Evolutionary conservation across 164 flowering plant genomes (phyloP), one percentile per base, ranked within the genome.

Genomic region (grape (Vitis vinifera)): DNA sequence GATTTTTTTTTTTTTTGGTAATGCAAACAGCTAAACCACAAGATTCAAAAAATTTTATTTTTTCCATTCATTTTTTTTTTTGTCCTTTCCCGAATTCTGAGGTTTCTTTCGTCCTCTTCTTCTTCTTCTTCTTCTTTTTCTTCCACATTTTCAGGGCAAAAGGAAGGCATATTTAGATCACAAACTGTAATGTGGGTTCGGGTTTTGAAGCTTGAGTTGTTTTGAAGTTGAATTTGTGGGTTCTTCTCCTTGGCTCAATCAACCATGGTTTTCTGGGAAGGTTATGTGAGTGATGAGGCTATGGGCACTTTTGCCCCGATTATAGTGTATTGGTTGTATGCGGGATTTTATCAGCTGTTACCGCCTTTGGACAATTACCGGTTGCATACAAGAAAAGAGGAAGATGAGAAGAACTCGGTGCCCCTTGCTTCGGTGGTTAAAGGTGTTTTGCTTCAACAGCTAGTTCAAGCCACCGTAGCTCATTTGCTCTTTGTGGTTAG

Each of bases 221-320:
- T 49, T 68, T 68, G 67, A 47, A n/a, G 62, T 55, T 31, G 67
- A 52, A 31, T 13, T 50, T 70, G 63, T 55, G 9, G 23, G 19
- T 61, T 60, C 11, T 31, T 16, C 15, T 51, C 27, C 52, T 17
- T 67, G 59, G 65, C 0, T 37, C 55, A 49, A 48, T 17, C 1
- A 60, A 76, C 64, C 56, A 90, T 90, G 95, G 92, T 84, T 69
- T 88, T 90, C 56, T 91, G 96, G 93, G 96, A 91, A 68, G 89
- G 89, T 30, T 88, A 91, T 73, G 79, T 82, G 66, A 90, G 93
- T 62, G 98, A 91, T 75, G 98, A 93, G 64, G 72, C 79, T 2
- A 83, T 91, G 93, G 97, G 96, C 1, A 93, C 91, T 10, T 87
- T 89, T 81, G 90, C 89, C 51, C 98, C 98, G 13, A 83, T 91